Evolutionary conservation across 75 land plant species (phyloP).

Genomic region (Cupressus sempervirens): DNA sequence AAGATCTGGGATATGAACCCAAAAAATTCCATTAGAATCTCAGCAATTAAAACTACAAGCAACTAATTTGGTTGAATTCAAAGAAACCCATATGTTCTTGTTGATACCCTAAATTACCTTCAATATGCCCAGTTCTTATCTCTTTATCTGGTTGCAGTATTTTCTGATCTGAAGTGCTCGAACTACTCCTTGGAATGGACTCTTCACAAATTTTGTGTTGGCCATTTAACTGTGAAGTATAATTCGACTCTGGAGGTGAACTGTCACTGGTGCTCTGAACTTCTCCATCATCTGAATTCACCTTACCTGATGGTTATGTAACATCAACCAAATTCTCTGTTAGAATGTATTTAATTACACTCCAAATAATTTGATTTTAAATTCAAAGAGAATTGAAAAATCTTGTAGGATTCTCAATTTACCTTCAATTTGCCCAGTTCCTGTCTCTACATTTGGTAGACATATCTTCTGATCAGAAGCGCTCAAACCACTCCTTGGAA

Average conservation of each 20-base stretch:
- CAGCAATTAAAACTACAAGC: neutral
- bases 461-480: neutral
- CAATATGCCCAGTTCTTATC: neutral
- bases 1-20: neutral
- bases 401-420: neutral
- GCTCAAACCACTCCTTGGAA: neutral
- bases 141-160: neutral
- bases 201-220: neutral
- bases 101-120: neutral
- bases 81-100: neutral
- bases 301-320: neutral
- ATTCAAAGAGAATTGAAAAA: neutral
- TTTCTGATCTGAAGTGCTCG: neutral
- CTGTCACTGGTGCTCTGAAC: neutral
- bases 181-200: neutral
- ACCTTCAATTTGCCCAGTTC: neutral
- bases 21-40: neutral
- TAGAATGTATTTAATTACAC: neutral
- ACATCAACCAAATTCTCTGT: neutral
- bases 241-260: neutral
- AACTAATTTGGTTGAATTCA: neutral
- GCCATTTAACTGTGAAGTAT: neutral
- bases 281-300: neutral
- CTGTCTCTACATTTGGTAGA: neutral
- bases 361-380: neutral